phyloP scores from a whole-genome alignment of 495 filamentous ascomycete genomes.

The Aspergillus ostianus region DNA sequence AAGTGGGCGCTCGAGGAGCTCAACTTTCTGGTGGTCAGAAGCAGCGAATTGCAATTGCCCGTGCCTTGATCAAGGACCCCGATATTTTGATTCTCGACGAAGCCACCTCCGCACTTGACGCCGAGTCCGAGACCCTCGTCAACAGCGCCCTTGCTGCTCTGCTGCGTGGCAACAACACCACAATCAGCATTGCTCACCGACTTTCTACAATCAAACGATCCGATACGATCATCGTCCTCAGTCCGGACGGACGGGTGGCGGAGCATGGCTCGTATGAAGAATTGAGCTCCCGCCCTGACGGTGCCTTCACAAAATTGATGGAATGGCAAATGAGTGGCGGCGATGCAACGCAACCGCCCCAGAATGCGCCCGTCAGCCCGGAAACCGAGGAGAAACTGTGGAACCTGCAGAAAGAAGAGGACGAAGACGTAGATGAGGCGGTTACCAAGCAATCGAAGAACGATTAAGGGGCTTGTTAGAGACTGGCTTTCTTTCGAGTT shows the following conservation, averaged over 20 bases:
- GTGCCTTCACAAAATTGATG: constrained; percentile 93
- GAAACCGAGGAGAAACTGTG: constrained; percentile 34
- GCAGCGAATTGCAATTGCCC: constrained; percentile 94
- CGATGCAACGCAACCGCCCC: constrained; percentile 45
- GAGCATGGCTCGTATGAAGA: constrained; percentile 83
- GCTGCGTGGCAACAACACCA: constrained; percentile 83
- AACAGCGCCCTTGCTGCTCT: constrained; percentile 82
- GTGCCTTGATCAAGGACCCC: constrained; percentile 90
- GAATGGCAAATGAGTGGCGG: constrained; percentile 97
- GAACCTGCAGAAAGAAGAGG: constrained; percentile 33
- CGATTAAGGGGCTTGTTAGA: neutral
- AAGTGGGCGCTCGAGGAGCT: constrained; percentile 87
- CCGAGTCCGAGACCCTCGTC: constrained; percentile 95
- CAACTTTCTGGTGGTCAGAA: constrained; percentile 96
- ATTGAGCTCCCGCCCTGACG: constrained; percentile 65
- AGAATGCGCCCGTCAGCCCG: constrained; percentile 18
- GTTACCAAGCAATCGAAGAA: constrained; percentile 11
- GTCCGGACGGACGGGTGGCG: constrained; percentile 79
- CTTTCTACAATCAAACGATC: constrained; percentile 94
- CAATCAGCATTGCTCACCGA: constrained; percentile 94
- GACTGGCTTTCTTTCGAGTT: neutral
- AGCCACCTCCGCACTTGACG: constrained; percentile 89
- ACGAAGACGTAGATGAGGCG: constrained; percentile 8
- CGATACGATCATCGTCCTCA: constrained; percentile 87
- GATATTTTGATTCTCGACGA: constrained; percentile 97